Percentiles rank a stretch among this genome's conserved stretches.
These are phyloP conservation scores for Aegilops bicornis DNA, from an alignment of 176 grass and related monocot species.

Conservation along the genomic window DNA sequence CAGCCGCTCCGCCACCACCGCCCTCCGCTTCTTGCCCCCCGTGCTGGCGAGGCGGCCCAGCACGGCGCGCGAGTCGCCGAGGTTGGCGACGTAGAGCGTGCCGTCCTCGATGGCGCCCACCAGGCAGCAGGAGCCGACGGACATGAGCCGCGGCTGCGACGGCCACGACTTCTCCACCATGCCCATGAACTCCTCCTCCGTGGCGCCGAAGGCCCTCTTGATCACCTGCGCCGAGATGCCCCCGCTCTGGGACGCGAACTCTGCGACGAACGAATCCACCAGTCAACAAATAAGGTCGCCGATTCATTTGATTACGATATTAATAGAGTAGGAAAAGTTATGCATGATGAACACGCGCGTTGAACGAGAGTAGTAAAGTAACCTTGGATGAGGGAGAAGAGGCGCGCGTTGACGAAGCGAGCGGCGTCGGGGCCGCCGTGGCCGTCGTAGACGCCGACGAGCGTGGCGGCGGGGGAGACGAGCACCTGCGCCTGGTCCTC, in stretches of 20 bases:
- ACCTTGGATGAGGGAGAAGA: constrained; percentile 82
- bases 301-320: no score
- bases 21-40: not conserved
- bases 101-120: constrained; percentile 44
- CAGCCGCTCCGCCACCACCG: constrained; percentile 54
- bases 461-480: constrained; percentile 32
- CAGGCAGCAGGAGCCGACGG: constrained; percentile 63
- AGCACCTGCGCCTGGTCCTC: constrained; percentile 62
- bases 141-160: constrained; percentile 39
- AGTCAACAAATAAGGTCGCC: not conserved
- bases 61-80: constrained; percentile 60
- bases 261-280: not conserved
- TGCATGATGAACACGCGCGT: not conserved
- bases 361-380: not conserved
- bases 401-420: constrained; percentile 66
- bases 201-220: constrained; percentile 46
- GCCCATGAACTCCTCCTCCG: constrained; percentile 56
- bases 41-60: constrained; percentile 31
- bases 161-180: constrained; percentile 38
- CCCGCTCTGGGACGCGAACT: not conserved
- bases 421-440: constrained; percentile 69
- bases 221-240: constrained; percentile 47
- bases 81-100: constrained; percentile 54
- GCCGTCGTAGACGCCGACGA: constrained; percentile 68
- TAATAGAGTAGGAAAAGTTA: no score